Evolutionary conservation across 345 rosid species (phyloP).

Genomic region (Salix brachista): DNA sequence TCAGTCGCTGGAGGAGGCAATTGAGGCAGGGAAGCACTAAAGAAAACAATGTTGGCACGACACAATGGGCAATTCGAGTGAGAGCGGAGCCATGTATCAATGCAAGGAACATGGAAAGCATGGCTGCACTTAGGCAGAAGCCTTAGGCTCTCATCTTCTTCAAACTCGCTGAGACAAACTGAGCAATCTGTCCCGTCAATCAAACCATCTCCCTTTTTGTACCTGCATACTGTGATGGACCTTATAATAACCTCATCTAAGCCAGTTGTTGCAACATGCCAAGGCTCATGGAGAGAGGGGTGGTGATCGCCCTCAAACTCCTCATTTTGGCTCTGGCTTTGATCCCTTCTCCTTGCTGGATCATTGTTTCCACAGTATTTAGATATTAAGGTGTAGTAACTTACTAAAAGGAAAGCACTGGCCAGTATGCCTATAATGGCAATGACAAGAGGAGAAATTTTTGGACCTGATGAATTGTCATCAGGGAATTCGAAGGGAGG

Average conservation of each 20-base stretch:
- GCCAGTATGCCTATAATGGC: slow-evolving; percentile 71
- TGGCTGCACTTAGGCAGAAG: slow-evolving; percentile 84
- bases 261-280: slow-evolving; percentile 46
- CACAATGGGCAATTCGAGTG: slow-evolving; percentile 90
- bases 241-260: slow-evolving; percentile 72
- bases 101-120: slow-evolving; percentile 74
- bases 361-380: slow-evolving; percentile 46
- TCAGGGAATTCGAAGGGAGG: slow-evolving; percentile 32
- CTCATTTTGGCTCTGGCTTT: slow-evolving; percentile 24
- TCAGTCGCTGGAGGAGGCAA: slow-evolving; percentile 27
- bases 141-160: slow-evolving; percentile 69
- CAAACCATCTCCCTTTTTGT: slow-evolving; percentile 48
- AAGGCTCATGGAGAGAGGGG: slow-evolving; percentile 53
- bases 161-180: slow-evolving; percentile 82
- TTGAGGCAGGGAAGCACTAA: slow-evolving; percentile 28
- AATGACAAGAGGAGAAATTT: slow-evolving; percentile 74
- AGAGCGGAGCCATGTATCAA: slow-evolving; percentile 83
- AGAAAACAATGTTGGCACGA: slow-evolving; percentile 54
- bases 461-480: slow-evolving; percentile 51
- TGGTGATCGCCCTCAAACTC: slow-evolving; percentile 35
- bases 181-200: slow-evolving; percentile 72
- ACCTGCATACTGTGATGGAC: slow-evolving; percentile 61
- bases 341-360: slow-evolving; percentile 25
- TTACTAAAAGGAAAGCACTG: slow-evolving; percentile 72
- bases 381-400: slow-evolving; percentile 72